Base-by-base conservation (phyloP, 768 basidiomycete genomes). In the Trametes villosa region DNA sequence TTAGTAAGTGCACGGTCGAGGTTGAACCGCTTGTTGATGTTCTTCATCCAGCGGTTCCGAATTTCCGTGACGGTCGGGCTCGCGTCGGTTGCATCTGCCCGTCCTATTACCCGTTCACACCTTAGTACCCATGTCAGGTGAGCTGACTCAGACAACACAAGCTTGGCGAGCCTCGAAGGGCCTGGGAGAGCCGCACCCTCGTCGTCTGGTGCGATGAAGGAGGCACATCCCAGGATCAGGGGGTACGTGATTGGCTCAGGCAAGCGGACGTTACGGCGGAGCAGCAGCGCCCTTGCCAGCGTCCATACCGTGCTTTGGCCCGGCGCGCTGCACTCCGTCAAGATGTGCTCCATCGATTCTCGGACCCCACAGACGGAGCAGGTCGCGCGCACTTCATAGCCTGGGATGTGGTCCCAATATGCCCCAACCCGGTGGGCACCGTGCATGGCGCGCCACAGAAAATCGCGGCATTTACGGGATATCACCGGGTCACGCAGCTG, bases 341-440 rank as follows among this genome's bases (percentile, higher is more conserved):
- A 59, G 12, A 71, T 70, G 41, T 73, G 72, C 0, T 49, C 53
- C 46, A 71, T 61, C 0, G 63, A 60, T 12, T 73, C 71, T 0
- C 27, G 38, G 15, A 22, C 38, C 3, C 44, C 52, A 40, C 70
- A 71, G 15, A 2, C 2, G 1, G 48, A 22, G 41, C 70, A 71
- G 20, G 27, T 31, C 1, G 41, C 66, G 0, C 65, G 22, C 2
- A 33, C 38, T 24, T 59, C 60, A 17, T 29, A 57, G 38, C 49
- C 57, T 0, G 59, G 53, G 2, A 68, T 54, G 13, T 66, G 36
- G 0, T 34, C 33, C 70, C 70, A 70, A 47, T 48, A 70, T 17
- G 22, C 2, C 8, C 62, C 70, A 2, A 58, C 22, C 11, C 31
- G 5, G 7, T 54, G 52, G 9, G 61, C 27, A 3, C 45, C 45